Evolutionary conservation across 768 basidiomycete genomes (phyloP).

Genomic region (Tricholomella constricta): DNA sequence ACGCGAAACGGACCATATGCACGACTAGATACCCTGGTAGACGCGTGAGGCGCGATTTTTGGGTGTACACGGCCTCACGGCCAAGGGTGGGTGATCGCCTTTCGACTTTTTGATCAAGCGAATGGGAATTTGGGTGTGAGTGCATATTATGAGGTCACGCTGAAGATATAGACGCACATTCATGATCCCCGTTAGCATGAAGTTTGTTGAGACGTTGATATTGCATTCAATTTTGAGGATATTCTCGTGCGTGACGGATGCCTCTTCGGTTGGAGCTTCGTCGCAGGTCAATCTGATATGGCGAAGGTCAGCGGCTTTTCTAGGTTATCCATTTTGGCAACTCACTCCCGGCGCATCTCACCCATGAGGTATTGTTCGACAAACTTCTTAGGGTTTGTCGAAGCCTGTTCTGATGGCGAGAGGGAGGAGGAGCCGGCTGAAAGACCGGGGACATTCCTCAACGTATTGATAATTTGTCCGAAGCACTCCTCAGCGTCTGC

Average conservation of each 20-base stretch:
- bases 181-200: slow-evolving; percentile 82
- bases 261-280: slow-evolving; percentile 79
- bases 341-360: slow-evolving; percentile 69
- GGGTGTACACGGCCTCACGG: slow-evolving; percentile 79
- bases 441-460: slow-evolving; percentile 69
- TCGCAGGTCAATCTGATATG: slow-evolving; percentile 77
- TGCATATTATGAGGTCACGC: too few relatives aligned
- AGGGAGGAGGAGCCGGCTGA: slow-evolving; percentile 16
- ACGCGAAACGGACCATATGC: slow-evolving; percentile 96
- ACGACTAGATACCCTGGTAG: slow-evolving; percentile 85
- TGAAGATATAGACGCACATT: too few relatives aligned
- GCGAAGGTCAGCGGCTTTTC: background rate
- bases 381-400: slow-evolving; percentile 53
- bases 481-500: slow-evolving; percentile 94
- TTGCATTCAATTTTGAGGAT: slow-evolving; percentile 93
- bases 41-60: slow-evolving; percentile 78
- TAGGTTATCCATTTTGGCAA: background rate
- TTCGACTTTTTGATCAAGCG: slow-evolving; percentile 83
- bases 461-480: slow-evolving; percentile 67
- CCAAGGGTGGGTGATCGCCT: slow-evolving; percentile 82
- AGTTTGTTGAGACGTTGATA: slow-evolving; percentile 85
- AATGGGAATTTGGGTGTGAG: too few relatives aligned
- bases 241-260: slow-evolving; percentile 63
- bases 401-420: slow-evolving; percentile 21
- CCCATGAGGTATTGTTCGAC: slow-evolving; percentile 84